phyloP scores from a whole-genome alignment of 306 rosid genomes.

The Vigna mungo region DNA sequence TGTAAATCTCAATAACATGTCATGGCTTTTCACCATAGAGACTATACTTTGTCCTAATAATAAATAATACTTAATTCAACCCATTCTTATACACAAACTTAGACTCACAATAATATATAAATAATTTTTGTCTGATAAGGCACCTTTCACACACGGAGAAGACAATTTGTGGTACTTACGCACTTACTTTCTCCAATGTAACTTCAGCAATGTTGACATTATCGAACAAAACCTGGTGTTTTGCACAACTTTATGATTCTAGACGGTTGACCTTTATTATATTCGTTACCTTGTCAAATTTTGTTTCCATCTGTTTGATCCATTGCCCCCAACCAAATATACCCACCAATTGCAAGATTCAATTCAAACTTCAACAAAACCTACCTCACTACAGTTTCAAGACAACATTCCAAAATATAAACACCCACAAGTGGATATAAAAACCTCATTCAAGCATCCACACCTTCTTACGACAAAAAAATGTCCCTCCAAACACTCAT shows the following conservation, averaged over 20 bases:
- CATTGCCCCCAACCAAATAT: slow-evolving; percentile 2
- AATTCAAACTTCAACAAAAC: slow-evolving; percentile 23
- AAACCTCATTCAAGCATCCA: background rate
- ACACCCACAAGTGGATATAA: background rate
- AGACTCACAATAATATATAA: no score
- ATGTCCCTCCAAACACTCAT: slow-evolving; percentile 27
- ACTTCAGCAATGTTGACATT: slow-evolving; percentile 7
- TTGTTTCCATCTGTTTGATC: slow-evolving; percentile 43
- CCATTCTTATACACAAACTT: no score
- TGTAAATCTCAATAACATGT: no score
- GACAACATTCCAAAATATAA: slow-evolving; percentile 26
- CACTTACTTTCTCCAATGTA: background rate
- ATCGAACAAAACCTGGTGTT: slow-evolving; percentile 11
- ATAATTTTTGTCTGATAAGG: background rate
- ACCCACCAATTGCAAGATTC: background rate
- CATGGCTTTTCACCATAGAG: no score
- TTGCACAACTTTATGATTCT: slow-evolving; percentile 27
- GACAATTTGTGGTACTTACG: background rate
- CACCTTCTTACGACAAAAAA: background rate
- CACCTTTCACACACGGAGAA: background rate
- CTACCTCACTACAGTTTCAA: slow-evolving; percentile 8
- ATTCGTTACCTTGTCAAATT: background rate
- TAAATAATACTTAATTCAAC: no score
- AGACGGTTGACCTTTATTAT: slow-evolving; percentile 46
- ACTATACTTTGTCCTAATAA: no score